phyloP scores from a whole-genome alignment of 371 early-diverging fungal species.

The Chytridiales sp. region DNA sequence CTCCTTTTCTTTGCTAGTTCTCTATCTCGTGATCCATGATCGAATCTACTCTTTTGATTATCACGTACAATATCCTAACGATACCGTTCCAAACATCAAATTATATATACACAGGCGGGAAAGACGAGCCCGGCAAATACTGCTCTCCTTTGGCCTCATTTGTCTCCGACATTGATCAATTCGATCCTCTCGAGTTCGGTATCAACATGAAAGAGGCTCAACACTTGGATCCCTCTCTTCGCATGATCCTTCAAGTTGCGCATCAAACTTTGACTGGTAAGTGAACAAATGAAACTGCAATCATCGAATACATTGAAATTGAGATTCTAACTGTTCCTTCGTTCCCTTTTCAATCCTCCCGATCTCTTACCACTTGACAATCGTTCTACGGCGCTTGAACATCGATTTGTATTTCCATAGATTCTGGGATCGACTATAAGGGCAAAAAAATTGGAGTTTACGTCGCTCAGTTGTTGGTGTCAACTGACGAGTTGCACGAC shows the following conservation, averaged over 20 bases:
- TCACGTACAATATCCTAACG: neutral
- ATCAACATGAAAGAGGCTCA: conserved; percentile 20
- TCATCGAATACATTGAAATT: too few relatives aligned
- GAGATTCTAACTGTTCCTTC: too few relatives aligned
- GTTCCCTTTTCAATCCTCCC: too few relatives aligned
- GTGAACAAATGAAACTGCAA: too few relatives aligned
- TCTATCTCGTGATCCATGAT: neutral
- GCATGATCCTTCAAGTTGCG: conserved; percentile 12
- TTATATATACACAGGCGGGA: conserved; percentile 1
- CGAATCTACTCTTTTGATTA: neutral
- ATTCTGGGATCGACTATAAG: conserved; percentile 20
- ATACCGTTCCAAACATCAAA: neutral
- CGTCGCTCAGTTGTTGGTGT: conserved; percentile 15
- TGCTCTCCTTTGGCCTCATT: conserved; percentile 10
- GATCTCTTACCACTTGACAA: too few relatives aligned
- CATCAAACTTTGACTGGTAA: conserved; percentile 21
- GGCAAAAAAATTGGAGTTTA: conserved; percentile 24
- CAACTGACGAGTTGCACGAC: conserved; percentile 5
- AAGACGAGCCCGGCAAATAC: conserved; percentile 17
- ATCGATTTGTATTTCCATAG: too few relatives aligned
- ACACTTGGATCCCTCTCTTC: conserved; percentile 13
- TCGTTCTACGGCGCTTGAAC: too few relatives aligned
- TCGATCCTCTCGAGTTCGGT: conserved; percentile 22
- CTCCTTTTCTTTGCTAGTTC: neutral
- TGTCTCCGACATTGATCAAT: conserved; percentile 13